Evolutionary conservation across 1,139 yeast species (phyloP).

Genomic region (Debaryomyces sp.): DNA sequence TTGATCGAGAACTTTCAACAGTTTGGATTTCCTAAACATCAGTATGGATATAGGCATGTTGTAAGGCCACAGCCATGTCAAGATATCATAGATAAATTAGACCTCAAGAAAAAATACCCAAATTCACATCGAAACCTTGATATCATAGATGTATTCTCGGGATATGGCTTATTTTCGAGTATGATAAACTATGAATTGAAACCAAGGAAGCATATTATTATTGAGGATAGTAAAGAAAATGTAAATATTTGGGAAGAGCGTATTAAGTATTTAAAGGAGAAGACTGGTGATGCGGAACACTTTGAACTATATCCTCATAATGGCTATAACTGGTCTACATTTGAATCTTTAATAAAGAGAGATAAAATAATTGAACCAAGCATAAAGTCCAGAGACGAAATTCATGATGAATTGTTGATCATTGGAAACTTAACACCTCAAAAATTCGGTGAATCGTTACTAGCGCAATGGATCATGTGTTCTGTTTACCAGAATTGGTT

Average conservation of each 20-base stretch:
- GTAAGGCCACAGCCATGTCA: slow-evolving; percentile 33
- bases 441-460: slow-evolving; percentile 61
- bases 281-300: slow-evolving; percentile 30
- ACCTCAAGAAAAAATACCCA: slow-evolving; percentile 45
- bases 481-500: slow-evolving; percentile 75
- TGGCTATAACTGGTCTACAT: slow-evolving; percentile 73
- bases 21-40: slow-evolving; percentile 22
- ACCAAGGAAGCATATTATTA: slow-evolving; percentile 62
- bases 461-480: slow-evolving; percentile 79
- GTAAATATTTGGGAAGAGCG: slow-evolving; percentile 29
- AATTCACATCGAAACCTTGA: slow-evolving; percentile 43
- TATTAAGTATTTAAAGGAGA: slow-evolving; percentile 23
- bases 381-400: slow-evolving; percentile 39
- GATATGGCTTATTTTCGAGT: slow-evolving; percentile 54
- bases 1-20: slow-evolving; percentile 22
- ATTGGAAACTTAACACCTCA: slow-evolving; percentile 63
- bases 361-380: slow-evolving; percentile 46
- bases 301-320: slow-evolving; percentile 38
- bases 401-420: slow-evolving; percentile 65
- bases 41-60: slow-evolving; percentile 20
- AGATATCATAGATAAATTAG: slow-evolving; percentile 43
- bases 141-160: slow-evolving; percentile 68
- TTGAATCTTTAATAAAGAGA: slow-evolving; percentile 42
- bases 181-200: slow-evolving; percentile 57
- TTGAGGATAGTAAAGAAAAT: slow-evolving; percentile 54